These are phyloP conservation scores for Pleurotus pulmonarius DNA, from an alignment of 768 basidiomycete species.

Conservation along the genomic window DNA sequence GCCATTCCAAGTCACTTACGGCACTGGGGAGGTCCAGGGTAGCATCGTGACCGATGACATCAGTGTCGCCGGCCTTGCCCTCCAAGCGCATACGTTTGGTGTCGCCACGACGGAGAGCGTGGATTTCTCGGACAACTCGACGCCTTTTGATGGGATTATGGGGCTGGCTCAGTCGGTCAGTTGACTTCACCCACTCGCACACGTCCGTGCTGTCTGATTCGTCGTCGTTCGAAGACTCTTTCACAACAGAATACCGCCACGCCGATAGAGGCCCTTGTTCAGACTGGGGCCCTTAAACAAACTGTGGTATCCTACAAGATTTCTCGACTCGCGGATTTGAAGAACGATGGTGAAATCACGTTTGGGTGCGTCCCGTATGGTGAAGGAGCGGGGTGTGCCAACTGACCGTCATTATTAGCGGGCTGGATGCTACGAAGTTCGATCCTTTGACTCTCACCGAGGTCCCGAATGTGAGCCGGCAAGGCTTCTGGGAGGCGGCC, in stretches of 20 bases:
- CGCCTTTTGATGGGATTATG: constrained; percentile 71
- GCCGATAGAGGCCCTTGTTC: constrained; percentile 66
- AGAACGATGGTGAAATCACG: constrained; percentile 76
- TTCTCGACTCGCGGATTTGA: constrained; percentile 61
- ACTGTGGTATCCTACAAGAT: constrained; percentile 80
- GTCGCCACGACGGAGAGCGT: constrained; percentile 49
- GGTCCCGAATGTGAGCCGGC: constrained; percentile 54
- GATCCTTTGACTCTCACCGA: constrained; percentile 52
- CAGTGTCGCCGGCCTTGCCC: constrained; percentile 50
- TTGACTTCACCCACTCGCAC: neutral
- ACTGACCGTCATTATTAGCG: constrained; percentile 19
- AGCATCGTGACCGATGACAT: constrained; percentile 54
- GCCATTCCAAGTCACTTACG: constrained; percentile 28
- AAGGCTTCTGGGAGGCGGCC: constrained; percentile 79
- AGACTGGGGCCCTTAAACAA: constrained; percentile 48
- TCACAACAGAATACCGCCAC: constrained; percentile 63
- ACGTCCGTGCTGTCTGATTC: neutral
- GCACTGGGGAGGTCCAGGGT: constrained; percentile 59
- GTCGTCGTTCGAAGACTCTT: constrained; percentile 35
- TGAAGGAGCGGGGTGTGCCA: too few relatives aligned
- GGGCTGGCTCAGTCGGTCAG: constrained; percentile 69
- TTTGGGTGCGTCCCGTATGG: constrained; percentile 46
- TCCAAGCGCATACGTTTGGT: constrained; percentile 58
- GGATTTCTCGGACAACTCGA: constrained; percentile 44
- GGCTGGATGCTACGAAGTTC: constrained; percentile 68